Evolutionary conservation across 352 stramenopile species (phyloP).

Genomic region (Phytophthora ramorum): DNA sequence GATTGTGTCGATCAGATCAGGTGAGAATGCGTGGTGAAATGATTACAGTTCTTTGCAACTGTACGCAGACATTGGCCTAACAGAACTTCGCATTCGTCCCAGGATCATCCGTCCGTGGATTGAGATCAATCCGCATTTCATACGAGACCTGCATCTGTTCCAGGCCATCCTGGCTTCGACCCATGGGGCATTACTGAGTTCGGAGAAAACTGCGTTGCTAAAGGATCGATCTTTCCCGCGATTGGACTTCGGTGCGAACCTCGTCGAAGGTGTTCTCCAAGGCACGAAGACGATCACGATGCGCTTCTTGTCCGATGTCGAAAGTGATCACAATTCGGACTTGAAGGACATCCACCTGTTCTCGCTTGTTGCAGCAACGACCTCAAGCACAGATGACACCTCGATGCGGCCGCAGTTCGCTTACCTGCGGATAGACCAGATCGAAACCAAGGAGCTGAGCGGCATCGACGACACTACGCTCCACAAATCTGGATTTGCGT

Average conservation of each 20-base stretch:
- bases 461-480: slow-evolving; percentile 43
- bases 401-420: slow-evolving; percentile 45
- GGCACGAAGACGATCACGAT: slow-evolving; percentile 72
- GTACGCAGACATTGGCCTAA: neutral
- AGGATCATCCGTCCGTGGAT: slow-evolving; percentile 77
- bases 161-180: slow-evolving; percentile 23
- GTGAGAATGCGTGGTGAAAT: slow-evolving; percentile 19
- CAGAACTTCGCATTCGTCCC: neutral
- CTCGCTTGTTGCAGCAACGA: slow-evolving; percentile 53
- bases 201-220: slow-evolving; percentile 26
- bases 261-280: slow-evolving; percentile 51
- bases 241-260: slow-evolving; percentile 61
- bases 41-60: too few species aligned
- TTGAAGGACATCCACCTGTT: slow-evolving; percentile 43
- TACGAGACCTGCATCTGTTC: slow-evolving; percentile 55
- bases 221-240: slow-evolving; percentile 33
- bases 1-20: slow-evolving; percentile 53
- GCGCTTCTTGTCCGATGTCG: slow-evolving; percentile 59
- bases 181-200: slow-evolving; percentile 1
- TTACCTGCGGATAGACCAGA: slow-evolving; percentile 49
- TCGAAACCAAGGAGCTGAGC: slow-evolving; percentile 39
- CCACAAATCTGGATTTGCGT: slow-evolving; percentile 52
- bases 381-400: slow-evolving; percentile 1
- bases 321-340: slow-evolving; percentile 63
- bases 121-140: slow-evolving; percentile 70